A percentile compares a stretch with the other conserved stretches of the same genome.
These are phyloP conservation scores for Royoungia palumana DNA, from an alignment of 768 basidiomycete species.

Conservation along the genomic window DNA sequence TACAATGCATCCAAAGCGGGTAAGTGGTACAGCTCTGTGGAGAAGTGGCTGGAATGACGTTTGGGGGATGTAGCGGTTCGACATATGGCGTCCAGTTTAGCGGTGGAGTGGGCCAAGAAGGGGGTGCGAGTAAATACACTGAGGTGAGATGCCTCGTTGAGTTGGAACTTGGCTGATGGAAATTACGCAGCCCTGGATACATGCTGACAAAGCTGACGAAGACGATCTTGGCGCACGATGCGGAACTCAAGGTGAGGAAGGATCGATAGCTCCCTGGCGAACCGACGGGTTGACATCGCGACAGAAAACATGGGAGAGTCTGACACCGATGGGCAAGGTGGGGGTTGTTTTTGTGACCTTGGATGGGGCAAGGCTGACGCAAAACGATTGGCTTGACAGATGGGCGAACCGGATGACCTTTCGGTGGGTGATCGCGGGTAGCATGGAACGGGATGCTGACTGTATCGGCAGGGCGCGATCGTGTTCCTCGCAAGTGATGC, in stretches of 20 bases:
- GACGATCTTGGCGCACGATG: constrained; percentile 72
- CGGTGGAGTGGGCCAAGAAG: constrained; percentile 93
- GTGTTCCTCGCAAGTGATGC: constrained; percentile 91
- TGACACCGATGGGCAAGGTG: constrained; percentile 86
- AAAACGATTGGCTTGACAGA: constrained; percentile 39
- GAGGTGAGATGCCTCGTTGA: constrained; percentile 45
- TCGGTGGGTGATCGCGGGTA: constrained; percentile 44
- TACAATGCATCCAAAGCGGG: constrained; percentile 97
- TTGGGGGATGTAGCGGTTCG: constrained; percentile 60
- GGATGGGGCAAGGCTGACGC: constrained; percentile 5
- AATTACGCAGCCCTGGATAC: constrained; percentile 77
- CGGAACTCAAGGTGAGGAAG: constrained; percentile 62
- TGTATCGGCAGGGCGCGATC: constrained; percentile 62
- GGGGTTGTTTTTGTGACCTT: constrained; percentile 11
- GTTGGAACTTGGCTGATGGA: neutral
- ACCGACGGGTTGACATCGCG: neutral
- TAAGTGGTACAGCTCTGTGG: constrained; percentile 25
- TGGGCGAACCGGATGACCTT: constrained; percentile 92
- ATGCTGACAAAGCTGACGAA: constrained; percentile 89
- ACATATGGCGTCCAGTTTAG: constrained; percentile 90
- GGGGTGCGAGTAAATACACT: constrained; percentile 83
- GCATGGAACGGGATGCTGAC: neutral
- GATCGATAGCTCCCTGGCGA: too few relatives aligned
- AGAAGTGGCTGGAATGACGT: constrained; percentile 2
- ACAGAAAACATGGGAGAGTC: constrained; percentile 77